phyloP scores from a whole-genome alignment of 768 basidiomycete species.

The Tricholomella constricta region DNA sequence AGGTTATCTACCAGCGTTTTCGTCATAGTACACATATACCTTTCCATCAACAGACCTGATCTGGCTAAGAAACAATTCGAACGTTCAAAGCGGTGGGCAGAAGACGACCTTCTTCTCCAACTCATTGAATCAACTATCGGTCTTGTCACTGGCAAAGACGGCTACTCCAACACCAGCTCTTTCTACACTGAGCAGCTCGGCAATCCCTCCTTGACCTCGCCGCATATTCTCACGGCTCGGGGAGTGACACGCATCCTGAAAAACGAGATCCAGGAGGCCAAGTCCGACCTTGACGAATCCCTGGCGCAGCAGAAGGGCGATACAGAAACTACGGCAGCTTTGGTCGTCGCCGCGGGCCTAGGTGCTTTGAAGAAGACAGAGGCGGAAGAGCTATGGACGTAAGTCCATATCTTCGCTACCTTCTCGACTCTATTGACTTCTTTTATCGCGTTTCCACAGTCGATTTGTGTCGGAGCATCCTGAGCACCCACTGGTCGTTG shows the following conservation, averaged over 20 bases:
- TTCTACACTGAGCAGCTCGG: conserved; percentile 86
- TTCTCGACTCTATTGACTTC: neutral
- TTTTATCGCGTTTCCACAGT: conserved; percentile 23
- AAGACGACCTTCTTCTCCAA: conserved; percentile 88
- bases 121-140: conserved; percentile 85
- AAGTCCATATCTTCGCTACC: conserved; percentile 26
- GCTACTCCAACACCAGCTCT: conserved; percentile 52
- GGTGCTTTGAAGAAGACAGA: conserved; percentile 59
- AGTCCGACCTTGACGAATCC: conserved; percentile 79
- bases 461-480: conserved; percentile 54
- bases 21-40: conserved; percentile 81
- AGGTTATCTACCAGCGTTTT: conserved; percentile 59
- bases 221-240: conserved; percentile 75
- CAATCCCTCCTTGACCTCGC: conserved; percentile 75
- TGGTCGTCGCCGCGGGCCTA: conserved; percentile 64
- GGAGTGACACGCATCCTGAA: conserved; percentile 78
- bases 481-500: conserved; percentile 66
- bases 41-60: conserved; percentile 87
- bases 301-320: conserved; percentile 58
- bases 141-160: conserved; percentile 73
- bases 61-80: conserved; percentile 87
- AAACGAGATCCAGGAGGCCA: conserved; percentile 74
- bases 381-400: conserved; percentile 72
- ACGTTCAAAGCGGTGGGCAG: conserved; percentile 80
- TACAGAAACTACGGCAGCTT: conserved; percentile 68